Base-by-base conservation (phyloP, 192 early-diverging fungal species). In the Coemansia sp. region DNA sequence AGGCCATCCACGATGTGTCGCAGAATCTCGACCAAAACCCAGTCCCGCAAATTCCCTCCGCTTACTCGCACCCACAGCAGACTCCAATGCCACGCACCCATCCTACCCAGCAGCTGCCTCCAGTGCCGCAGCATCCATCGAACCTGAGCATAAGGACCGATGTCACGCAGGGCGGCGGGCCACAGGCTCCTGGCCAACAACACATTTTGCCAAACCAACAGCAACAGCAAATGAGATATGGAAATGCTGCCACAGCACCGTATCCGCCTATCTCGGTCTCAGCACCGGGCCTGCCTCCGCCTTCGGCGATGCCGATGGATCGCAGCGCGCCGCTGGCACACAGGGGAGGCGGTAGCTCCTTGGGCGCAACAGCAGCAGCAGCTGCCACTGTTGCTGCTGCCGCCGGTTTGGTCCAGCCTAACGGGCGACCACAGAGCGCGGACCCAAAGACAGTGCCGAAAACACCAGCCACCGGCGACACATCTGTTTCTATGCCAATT, bases 41-140 rank as follows among this genome's bases (percentile, higher is more conserved):
- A 1, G 65, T 80, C n/a, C 77, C 77, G 2, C 61, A 52, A 55
- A 70, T 80, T 12, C 77, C 77, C 1, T 49, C 77, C 3, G 66
- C 63, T 4, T 79, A 67, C 26, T 30, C 64, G 25, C 26, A n/a
- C 0, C 55, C 55, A 7, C 29, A 31, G 7, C 28, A 29, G 28
- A 7, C 31, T 16, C 29, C 28, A 4, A 29, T 31, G 55, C 30
- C 12, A 18, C 16, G 53, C 34, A 61, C 39, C 20, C 66, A 64
- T 29, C 48, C 66, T 1, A 34, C 42, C 53, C 61, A 64, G 29
- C 62, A 64, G n/a, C 62, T 37, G 48, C 62, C 55, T 6, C 62
- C 49, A 33, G 33, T 28, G 13, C 39, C 61, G 12, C 42, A 20
- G 42, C 60, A 61, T 4, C 40, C 57, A 20, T 42, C 45, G 30